Base-by-base conservation (phyloP, 164 flowering plant genomes). In the Aristolochia fimbriata region DNA sequence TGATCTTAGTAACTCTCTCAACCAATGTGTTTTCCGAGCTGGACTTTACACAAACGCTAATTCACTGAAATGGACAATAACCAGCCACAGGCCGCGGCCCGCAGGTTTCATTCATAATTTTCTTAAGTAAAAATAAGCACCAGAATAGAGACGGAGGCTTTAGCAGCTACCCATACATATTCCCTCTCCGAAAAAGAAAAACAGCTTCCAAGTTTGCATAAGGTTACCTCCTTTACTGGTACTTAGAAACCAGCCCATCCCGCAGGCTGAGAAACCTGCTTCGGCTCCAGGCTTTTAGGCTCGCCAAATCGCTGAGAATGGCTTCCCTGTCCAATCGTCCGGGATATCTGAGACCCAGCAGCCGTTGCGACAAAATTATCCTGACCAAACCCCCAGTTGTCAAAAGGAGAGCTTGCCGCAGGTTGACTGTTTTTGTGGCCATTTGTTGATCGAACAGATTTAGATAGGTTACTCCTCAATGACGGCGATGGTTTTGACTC, bases 241-340 rank as follows among this genome's bases (percentile, higher is more conserved):
- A 37, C 43, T 53, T 15, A 94, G 71, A 94, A 94, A 67, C 99
- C 99, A 73, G 99, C 96, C 99, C 99, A 94, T 54, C 99, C 99
- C 62, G 96, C 88, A 62, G 99, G 99, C 65, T 87, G 97, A 61
- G 86, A 48, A 25, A 78, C 63, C 60, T 73, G 51, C 73, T 82
- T 81, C 62, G 65, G 75, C 47, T 82, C 88, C 2, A 15, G 47
- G 9, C 56, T 71, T 69, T 74, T 82, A 51, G 79, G 52, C 47
- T 76, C 81, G 25, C 78, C 78, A 58, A 73, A 67, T 11, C 70
- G 79, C 67, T 71, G 81, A 24, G 87, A 80, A 62, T 54, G 70
- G 63, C 61, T 74, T 13, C 76, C 88, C 54, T 67, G 76, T 52
- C 67, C 65, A 17, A 67, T 27, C 5, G 76, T 51, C 64, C 64